Evolutionary conservation across 805 yeast genomes (phyloP).

Genomic region (Sugiyamaella lignohabitans): DNA sequence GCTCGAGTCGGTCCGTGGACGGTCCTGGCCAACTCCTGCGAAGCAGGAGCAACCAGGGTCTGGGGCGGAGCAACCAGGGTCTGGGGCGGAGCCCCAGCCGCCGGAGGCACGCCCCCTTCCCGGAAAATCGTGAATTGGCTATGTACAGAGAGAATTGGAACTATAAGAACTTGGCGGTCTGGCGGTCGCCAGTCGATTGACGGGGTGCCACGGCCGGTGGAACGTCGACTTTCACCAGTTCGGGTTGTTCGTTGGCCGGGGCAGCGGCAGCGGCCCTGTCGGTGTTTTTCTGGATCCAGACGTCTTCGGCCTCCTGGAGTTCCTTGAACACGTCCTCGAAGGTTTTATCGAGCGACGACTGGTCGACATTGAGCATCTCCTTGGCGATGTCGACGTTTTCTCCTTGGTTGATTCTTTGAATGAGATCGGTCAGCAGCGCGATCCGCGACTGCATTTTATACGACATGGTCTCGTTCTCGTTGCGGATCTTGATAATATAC

Average conservation of each 20-base stretch:
- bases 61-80: neutral
- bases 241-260: neutral
- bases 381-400: constrained; percentile 40
- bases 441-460: constrained; percentile 36
- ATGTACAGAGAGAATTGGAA: too few relatives aligned
- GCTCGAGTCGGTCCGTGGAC: too few relatives aligned
- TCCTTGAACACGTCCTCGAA: constrained; percentile 25
- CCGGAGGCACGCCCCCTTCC: neutral
- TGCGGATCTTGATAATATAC: constrained; percentile 39
- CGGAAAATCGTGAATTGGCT: neutral
- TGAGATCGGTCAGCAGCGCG: constrained; percentile 35
- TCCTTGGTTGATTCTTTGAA: constrained; percentile 32
- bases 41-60: too few relatives aligned
- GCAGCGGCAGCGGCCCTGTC: neutral
- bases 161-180: neutral
- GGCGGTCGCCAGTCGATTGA: neutral
- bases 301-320: constrained; percentile 26
- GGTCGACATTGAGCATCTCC: constrained; percentile 37
- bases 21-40: too few relatives aligned
- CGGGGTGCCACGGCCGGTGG: neutral
- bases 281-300: constrained; percentile 4
- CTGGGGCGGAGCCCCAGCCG: neutral
- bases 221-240: too few relatives aligned
- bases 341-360: constrained; percentile 14
- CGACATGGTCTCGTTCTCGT: constrained; percentile 37